Evolutionary conservation across 306 rosid genomes (phyloP).

Genomic region (Prunus padus): DNA sequence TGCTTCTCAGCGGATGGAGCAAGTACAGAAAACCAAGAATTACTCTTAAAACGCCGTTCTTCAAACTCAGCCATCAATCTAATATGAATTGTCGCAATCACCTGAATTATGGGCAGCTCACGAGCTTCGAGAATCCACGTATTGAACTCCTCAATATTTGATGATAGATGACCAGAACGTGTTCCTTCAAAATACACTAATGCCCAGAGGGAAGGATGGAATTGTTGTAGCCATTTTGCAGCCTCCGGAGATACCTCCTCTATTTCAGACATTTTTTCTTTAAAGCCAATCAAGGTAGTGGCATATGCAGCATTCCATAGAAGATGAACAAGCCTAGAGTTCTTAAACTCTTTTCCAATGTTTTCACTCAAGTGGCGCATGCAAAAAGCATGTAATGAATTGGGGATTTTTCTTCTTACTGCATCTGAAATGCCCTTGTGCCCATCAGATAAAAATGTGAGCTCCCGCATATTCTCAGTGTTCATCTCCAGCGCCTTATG

Average conservation of each 20-base stretch:
- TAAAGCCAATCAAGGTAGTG: slow-evolving; percentile 57
- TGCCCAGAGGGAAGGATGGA: slow-evolving; percentile 83
- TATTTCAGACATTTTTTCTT: slow-evolving; percentile 69
- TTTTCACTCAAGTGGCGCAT: slow-evolving; percentile 78
- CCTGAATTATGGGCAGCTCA: slow-evolving; percentile 82
- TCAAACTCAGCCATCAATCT: slow-evolving; percentile 70
- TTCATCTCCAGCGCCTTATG: slow-evolving; percentile 65
- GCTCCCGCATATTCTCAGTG: slow-evolving; percentile 36
- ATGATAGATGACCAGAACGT: slow-evolving; percentile 73
- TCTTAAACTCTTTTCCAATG: slow-evolving; percentile 85
- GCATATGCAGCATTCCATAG: slow-evolving; percentile 83
- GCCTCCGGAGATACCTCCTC: slow-evolving; percentile 80
- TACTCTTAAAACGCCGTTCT: slow-evolving; percentile 51
- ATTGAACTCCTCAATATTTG: slow-evolving; percentile 77
- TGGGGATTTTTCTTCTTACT: slow-evolving; percentile 62
- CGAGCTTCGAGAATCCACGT: slow-evolving; percentile 81
- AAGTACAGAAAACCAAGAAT: slow-evolving; percentile 67
- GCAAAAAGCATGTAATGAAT: slow-evolving; percentile 64
- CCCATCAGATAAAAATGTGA: slow-evolving; percentile 72
- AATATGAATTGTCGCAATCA: slow-evolving; percentile 70
- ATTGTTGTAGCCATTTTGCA: slow-evolving; percentile 68
- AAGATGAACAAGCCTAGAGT: slow-evolving; percentile 76
- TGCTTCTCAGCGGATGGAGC: slow-evolving; percentile 77
- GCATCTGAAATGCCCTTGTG: slow-evolving; percentile 67
- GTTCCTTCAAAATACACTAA: slow-evolving; percentile 67